These are phyloP conservation scores for Aspergillus niger DNA, from an alignment of 2,329 filamentous ascomycete species.

Conservation along the genomic window DNA sequence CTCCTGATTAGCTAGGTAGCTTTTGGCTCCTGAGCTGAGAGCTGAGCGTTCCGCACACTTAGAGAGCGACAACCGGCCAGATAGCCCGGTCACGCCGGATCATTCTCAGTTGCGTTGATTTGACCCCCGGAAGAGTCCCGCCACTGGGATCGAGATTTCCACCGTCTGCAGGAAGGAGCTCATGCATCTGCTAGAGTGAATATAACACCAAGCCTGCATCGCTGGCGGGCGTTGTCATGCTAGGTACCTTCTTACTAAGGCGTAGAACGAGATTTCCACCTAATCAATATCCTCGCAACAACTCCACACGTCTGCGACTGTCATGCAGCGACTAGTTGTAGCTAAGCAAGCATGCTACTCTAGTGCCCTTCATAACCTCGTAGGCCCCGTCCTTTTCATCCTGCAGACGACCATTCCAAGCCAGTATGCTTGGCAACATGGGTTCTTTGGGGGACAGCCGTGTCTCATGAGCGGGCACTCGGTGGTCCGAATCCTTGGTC, in stretches of 20 bases:
- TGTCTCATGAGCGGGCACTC: background rate
- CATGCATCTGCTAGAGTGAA: background rate
- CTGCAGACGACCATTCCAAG: background rate
- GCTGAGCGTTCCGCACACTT: background rate
- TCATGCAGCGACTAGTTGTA: background rate
- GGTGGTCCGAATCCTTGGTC: background rate
- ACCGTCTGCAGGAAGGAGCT: background rate
- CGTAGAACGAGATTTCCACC: background rate
- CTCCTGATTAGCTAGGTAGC: background rate
- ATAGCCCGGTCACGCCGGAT: background rate
- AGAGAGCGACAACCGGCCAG: background rate
- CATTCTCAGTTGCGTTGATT: background rate
- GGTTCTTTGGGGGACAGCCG: background rate
- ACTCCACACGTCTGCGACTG: background rate
- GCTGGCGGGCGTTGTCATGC: background rate
- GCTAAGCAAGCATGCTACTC: slow-evolving; percentile 1
- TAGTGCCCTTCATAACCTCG: background rate
- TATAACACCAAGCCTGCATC: background rate
- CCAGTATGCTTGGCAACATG: background rate
- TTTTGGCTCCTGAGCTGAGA: background rate
- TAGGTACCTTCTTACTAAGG: background rate
- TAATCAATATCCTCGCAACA: background rate
- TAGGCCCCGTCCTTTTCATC: background rate
- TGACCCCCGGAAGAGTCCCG: background rate
- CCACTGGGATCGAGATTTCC: background rate